Conservation (phyloP, 169 alveolate species). For the Perkinsus marinus region DNA sequence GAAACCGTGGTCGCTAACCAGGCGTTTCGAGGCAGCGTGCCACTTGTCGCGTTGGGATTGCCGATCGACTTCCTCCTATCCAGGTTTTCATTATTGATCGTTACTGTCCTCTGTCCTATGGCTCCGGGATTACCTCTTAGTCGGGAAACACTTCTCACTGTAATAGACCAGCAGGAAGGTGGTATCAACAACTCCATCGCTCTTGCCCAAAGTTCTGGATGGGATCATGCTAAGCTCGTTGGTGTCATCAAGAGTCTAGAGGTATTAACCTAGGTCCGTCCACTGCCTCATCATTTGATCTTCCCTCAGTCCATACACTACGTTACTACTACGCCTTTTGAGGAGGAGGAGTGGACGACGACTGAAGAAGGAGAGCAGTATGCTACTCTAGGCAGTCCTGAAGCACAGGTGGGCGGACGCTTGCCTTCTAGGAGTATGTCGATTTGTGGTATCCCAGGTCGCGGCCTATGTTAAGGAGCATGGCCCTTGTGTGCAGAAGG, state of each 20-base stretch:
- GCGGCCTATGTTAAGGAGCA: not conserved
- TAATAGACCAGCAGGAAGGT: not conserved
- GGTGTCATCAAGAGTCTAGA: conserved; percentile 19
- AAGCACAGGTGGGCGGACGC: conserved; percentile 8
- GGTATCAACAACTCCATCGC: not conserved
- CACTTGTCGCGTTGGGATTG: not conserved
- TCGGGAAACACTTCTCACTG: not conserved
- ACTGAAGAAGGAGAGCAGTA: conserved; percentile 19
- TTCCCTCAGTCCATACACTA: conserved; percentile 1
- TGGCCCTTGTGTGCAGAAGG: not conserved
- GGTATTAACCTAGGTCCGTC: too few relatives aligned
- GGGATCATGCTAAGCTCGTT: conserved; percentile 17
- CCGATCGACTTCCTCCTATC: not conserved
- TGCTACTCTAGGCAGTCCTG: conserved; percentile 22
- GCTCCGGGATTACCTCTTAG: not conserved
- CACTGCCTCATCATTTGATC: too few relatives aligned
- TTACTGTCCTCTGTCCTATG: not conserved
- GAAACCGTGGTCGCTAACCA: not conserved
- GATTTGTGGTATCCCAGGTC: too few relatives aligned
- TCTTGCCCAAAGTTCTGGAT: not conserved
- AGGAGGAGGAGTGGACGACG: conserved; percentile 10
- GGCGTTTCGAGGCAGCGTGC: not conserved
- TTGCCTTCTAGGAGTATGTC: too few relatives aligned
- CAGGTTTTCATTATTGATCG: not conserved
- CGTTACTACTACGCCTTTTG: not conserved